A percentile compares a stretch with the other conserved stretches of the same genome.
phyloP scores from a whole-genome alignment of 805 yeast genomes.

The Lipomyces chichibuensis region DNA sequence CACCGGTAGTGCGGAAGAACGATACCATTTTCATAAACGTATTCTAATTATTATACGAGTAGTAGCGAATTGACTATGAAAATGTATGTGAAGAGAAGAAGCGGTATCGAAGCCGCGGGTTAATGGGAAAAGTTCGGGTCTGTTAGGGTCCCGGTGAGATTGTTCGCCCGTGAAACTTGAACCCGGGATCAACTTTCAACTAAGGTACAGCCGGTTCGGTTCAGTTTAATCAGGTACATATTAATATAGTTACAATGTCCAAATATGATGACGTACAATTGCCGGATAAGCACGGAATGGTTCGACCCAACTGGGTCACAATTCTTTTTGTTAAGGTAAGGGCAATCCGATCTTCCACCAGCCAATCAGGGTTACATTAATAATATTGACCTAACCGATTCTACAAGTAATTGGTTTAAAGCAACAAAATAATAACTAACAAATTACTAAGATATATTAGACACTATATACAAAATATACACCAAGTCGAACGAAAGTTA shows the following conservation, averaged over 20 bases:
- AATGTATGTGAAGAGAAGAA: background rate
- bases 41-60: background rate
- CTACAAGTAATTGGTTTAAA: background rate
- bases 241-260: too few species aligned
- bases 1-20: conserved; percentile 15
- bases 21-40: conserved; percentile 13
- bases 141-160: background rate
- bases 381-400: background rate
- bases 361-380: too few species aligned
- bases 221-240: too few species aligned
- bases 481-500: background rate
- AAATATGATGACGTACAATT: too few species aligned
- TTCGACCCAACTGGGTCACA: background rate
- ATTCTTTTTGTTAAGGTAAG: background rate
- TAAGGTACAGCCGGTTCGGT: background rate
- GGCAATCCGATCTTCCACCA: background rate
- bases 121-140: background rate
- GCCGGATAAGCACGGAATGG: background rate
- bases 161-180: too few species aligned
- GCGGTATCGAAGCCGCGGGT: background rate
- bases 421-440: background rate
- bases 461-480: background rate
- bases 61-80: background rate
- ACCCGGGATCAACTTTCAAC: background rate
- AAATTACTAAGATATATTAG: background rate